Evolutionary conservation across 331 rosid species (phyloP).

Genomic region (Erythrophleum ivorense): DNA sequence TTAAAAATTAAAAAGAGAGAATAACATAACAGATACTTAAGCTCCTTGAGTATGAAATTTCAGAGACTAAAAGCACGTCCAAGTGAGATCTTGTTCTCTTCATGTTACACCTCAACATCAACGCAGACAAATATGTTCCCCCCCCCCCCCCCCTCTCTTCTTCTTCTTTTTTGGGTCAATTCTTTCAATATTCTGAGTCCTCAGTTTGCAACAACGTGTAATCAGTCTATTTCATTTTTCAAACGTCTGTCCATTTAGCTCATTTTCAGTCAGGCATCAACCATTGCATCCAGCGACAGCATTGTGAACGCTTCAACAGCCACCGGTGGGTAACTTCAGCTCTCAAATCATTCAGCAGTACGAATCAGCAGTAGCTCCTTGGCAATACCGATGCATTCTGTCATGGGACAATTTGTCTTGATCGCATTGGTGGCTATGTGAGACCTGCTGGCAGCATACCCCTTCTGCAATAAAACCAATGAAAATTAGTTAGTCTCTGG

Average conservation of each 20-base stretch:
- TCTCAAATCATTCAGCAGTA: slow-evolving; percentile 27
- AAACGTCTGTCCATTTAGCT: neutral
- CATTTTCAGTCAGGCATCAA: slow-evolving; percentile 28
- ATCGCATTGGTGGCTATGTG: slow-evolving; percentile 81
- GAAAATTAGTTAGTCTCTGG: slow-evolving; percentile 5
- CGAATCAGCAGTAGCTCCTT: slow-evolving; percentile 52
- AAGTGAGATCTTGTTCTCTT: neutral
- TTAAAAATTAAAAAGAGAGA: neutral
- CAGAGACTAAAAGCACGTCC: neutral
- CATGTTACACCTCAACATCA: neutral
- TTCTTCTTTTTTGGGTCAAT: neutral
- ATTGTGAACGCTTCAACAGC: neutral
- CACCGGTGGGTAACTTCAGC: slow-evolving; percentile 24
- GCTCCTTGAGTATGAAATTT: neutral
- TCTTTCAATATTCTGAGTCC: neutral
- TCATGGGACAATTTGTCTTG: slow-evolving; percentile 89
- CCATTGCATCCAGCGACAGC: neutral
- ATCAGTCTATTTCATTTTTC: neutral
- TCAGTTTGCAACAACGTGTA: neutral
- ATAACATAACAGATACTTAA: neutral
- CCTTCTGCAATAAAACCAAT: slow-evolving; percentile 68
- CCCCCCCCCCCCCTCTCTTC: no score
- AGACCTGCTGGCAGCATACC: slow-evolving; percentile 84
- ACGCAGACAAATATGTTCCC: neutral
- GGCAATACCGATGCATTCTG: slow-evolving; percentile 76